Base-by-base conservation (phyloP, 495 filamentous ascomycete genomes). In the Ascobolus immersus region DNA sequence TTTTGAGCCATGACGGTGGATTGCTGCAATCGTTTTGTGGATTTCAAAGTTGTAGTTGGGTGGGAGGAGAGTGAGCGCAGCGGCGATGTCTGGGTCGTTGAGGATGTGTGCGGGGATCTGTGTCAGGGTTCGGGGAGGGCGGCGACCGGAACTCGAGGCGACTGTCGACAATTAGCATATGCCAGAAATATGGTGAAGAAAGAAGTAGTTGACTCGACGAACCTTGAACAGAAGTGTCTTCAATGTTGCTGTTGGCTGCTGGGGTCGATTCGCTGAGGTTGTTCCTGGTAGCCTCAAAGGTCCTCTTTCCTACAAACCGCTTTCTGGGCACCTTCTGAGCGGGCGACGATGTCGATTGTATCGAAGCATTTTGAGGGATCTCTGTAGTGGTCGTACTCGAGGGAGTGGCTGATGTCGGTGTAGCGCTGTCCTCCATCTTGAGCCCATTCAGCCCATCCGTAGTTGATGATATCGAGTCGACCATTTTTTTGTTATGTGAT, bases 1-100 rank as follows among this genome's bases (percentile, higher is more conserved):
- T 44, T 67, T 80, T 0, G 81, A 71, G 2, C 60, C 64, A 10
- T 71, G 65, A 7, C 67, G 69, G 26, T 80, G 78, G 45, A 99
- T 79, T 18, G 82, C 70, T 52, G 93, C 80, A 48, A 99, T 86
- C 2, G 86, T 94, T 52, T 99, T 94, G 48, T 75, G 86, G 33
- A 99, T 81, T 54, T 99, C 86, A 49, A 99, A 99, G 27, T 76
- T 79, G 60, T 94, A 99, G 58, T 99, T 94, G 12, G 67, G 54
- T 2, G 86, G 86, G 4, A 99, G 70, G 13, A 93, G 66, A 3
- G 67, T 59, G 29, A 94, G 82, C 2, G 86, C 86, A 11, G 67
- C 74, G 54, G 80, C 79, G 42, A 99, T 75, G n/a, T 75, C 77
- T 26, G 69, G 57, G 50, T 94, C 78, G 36, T 86, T 57, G 15